These are phyloP conservation scores for Diaporthe velutina DNA, from an alignment of 2,329 filamentous ascomycete genomes.

Conservation along the genomic window DNA sequence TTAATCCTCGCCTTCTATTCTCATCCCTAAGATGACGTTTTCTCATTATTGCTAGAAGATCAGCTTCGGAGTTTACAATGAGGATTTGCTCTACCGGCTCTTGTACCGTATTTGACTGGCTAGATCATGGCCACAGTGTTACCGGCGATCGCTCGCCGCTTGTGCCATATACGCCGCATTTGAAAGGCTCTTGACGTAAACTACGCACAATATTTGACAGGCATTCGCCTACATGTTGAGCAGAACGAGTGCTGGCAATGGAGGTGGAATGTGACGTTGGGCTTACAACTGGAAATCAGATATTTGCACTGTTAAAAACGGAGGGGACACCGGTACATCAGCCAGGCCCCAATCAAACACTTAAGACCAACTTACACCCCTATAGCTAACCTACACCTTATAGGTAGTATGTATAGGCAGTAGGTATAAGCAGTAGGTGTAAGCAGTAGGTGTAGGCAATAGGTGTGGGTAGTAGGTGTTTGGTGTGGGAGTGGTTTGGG, in stretches of 20 bases:
- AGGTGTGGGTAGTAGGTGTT: too few relatives aligned
- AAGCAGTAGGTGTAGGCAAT: too few relatives aligned
- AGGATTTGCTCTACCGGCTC: background rate
- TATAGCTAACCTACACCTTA: too few relatives aligned
- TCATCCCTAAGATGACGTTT: background rate
- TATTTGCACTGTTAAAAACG: too few relatives aligned
- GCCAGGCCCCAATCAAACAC: too few relatives aligned
- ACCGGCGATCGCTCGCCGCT: conserved; percentile 1
- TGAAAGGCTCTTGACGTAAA: background rate
- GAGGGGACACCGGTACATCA: too few relatives aligned
- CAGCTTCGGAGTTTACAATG: conserved; percentile 11
- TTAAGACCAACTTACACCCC: too few relatives aligned
- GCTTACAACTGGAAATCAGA: too few relatives aligned
- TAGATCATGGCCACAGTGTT: background rate
- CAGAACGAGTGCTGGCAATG: background rate
- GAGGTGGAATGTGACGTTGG: background rate
- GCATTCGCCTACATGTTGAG: background rate
- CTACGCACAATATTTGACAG: background rate
- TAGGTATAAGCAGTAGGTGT: too few relatives aligned
- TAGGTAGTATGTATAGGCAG: too few relatives aligned
- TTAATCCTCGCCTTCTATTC: background rate
- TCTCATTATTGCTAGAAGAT: conserved; percentile 13
- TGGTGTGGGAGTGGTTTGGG: too few relatives aligned
- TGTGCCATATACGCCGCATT: background rate
- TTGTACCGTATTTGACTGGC: conserved; percentile 10